Evolutionary conservation across 1,284 basidiomycete genomes (phyloP), one percentile per base, ranked within the genome.

Genomic region (Ceratobasidium sp.): DNA sequence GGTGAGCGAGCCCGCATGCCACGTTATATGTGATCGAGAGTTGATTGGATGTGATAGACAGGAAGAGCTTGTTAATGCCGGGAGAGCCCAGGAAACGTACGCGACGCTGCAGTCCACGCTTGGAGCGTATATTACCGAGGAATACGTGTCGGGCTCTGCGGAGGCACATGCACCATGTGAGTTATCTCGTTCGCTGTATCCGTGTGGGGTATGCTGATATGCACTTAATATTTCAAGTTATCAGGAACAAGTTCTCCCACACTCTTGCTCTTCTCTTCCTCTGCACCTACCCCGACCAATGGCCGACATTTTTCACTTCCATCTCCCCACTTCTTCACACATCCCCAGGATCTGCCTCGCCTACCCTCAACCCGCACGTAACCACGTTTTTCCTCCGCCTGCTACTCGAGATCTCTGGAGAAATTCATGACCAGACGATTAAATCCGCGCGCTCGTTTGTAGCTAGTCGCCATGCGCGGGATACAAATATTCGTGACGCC

Each of bases 201-300:
- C 5, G 47, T 23, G 39, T 46, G 19, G 14, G 58, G 56, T 50
- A n/a, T 69, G 23, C 62, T 69, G 41, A 54, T 64, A 36, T 69
- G 69, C 33, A 47, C 49, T 69, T 11, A 53, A 2, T 1, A 25
- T 68, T 54, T 33, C 9, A 73, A 93, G 93, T 90, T 79, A 79
- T 97, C 70, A 88, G 95, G 76, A 99, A 99, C 84, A 99, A 99
- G 79, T 92, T 98, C 77, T 93, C 95, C 16, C 95, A 98, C 80
- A 96, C 95, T n/a, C 83, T 98, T 54, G 91, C 96, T 0, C 85
- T 98, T 69, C 88, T 99, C 78, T 96, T 99, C 80, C 84, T 98
- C 57, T 89, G 90, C 80, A 89, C 91, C 14, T 97, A 97, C 79
- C 85, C 87, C 71, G 84, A 87, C 53, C 87, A 88, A 77, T 92